Base-by-base conservation (phyloP, 352 stramenopile genomes). In the Bremia lactucae region DNA sequence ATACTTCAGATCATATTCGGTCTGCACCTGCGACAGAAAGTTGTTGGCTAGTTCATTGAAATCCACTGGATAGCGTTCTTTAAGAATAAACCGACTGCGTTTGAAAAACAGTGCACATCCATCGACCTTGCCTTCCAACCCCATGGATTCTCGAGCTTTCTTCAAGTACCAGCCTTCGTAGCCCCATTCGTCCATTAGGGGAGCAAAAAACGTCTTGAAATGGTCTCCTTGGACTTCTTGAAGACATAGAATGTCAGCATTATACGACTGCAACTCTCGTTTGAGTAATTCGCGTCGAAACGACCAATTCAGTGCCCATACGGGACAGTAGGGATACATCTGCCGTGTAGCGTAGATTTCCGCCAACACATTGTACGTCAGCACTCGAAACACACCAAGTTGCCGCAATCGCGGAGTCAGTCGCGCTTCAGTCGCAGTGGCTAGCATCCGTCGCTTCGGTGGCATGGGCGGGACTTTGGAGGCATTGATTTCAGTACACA, bases 81-180 rank as follows among this genome's bases (percentile, higher is more conserved):
- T 89, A 44, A 94, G 65, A 45, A 86, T 86, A 56, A 88, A 90
- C 6, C 76, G 72, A 22, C 78, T 88, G 19, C 86, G 66, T 55
- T 96, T 96, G 92, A 97, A 99, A 54, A 99, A 98, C 3, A 98
- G 68, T 4, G 96, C 96, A 65, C 96, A 99, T 18, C 96, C 96
- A 52, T 99, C 96, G 20, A 96, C 85, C 64, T 98, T 98, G 35
- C 96, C 96, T 39, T 95, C 89, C 24, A 97, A 56, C 13, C 95
- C 96, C 94, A 98, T 98, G 4, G 86, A 86, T 49, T 98, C 90
- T 20, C 96, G 78, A 7, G 94, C 98, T 68, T 99, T 99, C 62
- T 98, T 93, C 54, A 98, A 92, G 65, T 97, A 99, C 46, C 97
- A 87, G 31, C 94, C 95, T 59, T 98, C 93, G 50, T 98, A 99